phyloP scores from a whole-genome alignment of 192 early-diverging fungal genomes.

The Coemansia sp. region DNA sequence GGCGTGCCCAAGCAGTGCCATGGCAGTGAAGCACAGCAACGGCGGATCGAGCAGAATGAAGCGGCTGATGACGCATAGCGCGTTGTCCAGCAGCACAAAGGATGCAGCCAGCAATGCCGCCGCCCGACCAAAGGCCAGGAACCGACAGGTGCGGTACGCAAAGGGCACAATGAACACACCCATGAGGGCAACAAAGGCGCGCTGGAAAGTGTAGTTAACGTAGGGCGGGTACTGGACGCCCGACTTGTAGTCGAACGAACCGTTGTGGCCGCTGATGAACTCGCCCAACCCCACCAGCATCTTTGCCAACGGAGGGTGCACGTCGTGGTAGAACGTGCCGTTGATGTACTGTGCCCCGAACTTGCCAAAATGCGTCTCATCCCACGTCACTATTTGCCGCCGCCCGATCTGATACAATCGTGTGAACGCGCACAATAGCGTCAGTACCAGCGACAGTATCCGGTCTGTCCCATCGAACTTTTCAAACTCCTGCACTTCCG shows the following conservation, averaged over 20 bases:
- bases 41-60: constrained; percentile 74
- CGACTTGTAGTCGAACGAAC: constrained; percentile 61
- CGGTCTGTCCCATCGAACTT: constrained; percentile 20
- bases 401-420: constrained; percentile 61
- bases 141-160: constrained; percentile 63
- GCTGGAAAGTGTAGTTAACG: constrained; percentile 64
- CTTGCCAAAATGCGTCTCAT: constrained; percentile 97
- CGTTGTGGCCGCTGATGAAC: constrained; percentile 63
- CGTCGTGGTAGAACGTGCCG: constrained; percentile 93
- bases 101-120: constrained; percentile 58
- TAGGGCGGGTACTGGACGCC: constrained; percentile 61
- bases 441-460: constrained; percentile 14
- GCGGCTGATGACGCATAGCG: constrained; percentile 59
- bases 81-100: constrained; percentile 67
- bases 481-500: neutral
- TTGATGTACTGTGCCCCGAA: constrained; percentile 94
- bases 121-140: constrained; percentile 54
- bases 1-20: constrained; percentile 57
- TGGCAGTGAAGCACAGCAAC: constrained; percentile 67
- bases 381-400: constrained; percentile 65
- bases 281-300: constrained; percentile 69
- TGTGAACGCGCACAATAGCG: constrained; percentile 15
- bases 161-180: constrained; percentile 65
- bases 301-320: constrained; percentile 93
- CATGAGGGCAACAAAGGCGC: constrained; percentile 59